Evolutionary conservation across 176 grass and related monocot species (phyloP).

Genomic region (Melocanna baccifera): DNA sequence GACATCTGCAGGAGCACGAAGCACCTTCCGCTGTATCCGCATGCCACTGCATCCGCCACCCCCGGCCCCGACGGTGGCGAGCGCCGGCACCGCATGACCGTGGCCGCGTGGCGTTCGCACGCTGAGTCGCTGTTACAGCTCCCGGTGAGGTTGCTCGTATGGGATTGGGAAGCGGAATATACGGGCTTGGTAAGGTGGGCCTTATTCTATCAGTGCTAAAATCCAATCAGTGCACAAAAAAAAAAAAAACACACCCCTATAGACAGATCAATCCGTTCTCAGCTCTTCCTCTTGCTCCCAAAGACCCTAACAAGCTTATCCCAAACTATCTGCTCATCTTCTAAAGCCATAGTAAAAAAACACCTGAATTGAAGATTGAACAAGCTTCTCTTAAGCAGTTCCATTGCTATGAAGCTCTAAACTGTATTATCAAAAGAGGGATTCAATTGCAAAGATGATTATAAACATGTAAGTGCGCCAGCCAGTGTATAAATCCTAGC

Average conservation of each 20-base stretch:
- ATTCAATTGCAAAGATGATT: background rate
- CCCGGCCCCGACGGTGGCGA: background rate
- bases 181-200: background rate
- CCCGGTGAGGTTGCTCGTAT: background rate
- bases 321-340: background rate
- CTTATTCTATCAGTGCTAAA: background rate
- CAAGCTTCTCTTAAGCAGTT: background rate
- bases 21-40: background rate
- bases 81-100: background rate
- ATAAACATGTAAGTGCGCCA: background rate
- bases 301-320: background rate
- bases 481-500: background rate
- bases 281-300: background rate
- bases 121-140: background rate
- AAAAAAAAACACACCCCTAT: too few species aligned
- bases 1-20: background rate
- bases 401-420: background rate
- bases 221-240: background rate
- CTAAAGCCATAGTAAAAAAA: background rate
- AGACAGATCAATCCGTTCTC: background rate
- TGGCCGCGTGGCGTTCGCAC: background rate
- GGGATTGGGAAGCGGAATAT: too few species aligned
- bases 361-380: background rate
- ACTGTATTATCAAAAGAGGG: background rate
- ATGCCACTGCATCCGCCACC: background rate